phyloP scores from a whole-genome alignment of 2,329 filamentous ascomycete genomes.

The Aspergillus udagawae region DNA sequence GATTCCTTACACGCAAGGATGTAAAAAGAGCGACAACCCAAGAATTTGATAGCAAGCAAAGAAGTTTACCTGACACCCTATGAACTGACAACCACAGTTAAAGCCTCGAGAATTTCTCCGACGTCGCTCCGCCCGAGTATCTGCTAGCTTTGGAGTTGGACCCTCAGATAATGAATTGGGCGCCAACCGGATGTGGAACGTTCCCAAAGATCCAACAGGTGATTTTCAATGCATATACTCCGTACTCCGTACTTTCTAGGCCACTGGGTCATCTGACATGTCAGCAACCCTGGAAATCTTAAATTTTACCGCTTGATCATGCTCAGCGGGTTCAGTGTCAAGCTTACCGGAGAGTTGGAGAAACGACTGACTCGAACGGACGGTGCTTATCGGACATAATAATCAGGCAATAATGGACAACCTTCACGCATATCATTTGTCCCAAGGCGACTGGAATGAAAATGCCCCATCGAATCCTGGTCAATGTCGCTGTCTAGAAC shows the following conservation, averaged over 20 bases:
- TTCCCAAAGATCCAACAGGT: conserved; percentile 1
- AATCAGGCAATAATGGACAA: neutral
- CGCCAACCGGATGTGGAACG: conserved; percentile 6
- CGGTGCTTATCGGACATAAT: conserved; percentile 11
- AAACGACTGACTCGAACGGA: conserved; percentile 5
- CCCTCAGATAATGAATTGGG: conserved; percentile 2
- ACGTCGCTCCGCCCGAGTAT: neutral
- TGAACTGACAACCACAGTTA: neutral
- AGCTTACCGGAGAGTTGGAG: neutral
- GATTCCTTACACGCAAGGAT: neutral
- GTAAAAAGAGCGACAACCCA: neutral
- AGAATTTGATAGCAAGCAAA: neutral
- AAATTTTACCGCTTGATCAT: neutral
- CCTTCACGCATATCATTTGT: conserved; percentile 13
- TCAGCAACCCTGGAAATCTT: neutral
- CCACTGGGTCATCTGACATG: neutral
- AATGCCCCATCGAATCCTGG: conserved; percentile 3
- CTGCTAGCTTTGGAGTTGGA: neutral
- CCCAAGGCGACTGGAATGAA: conserved; percentile 13
- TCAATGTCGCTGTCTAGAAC: conserved; percentile 13
- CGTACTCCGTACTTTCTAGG: too few relatives aligned
- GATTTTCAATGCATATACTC: neutral
- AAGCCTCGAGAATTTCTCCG: neutral
- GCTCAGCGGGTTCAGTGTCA: neutral
- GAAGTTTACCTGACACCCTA: neutral